Base-by-base conservation (phyloP, 805 yeast genomes). In the Wickerhamomyces chambardii region DNA sequence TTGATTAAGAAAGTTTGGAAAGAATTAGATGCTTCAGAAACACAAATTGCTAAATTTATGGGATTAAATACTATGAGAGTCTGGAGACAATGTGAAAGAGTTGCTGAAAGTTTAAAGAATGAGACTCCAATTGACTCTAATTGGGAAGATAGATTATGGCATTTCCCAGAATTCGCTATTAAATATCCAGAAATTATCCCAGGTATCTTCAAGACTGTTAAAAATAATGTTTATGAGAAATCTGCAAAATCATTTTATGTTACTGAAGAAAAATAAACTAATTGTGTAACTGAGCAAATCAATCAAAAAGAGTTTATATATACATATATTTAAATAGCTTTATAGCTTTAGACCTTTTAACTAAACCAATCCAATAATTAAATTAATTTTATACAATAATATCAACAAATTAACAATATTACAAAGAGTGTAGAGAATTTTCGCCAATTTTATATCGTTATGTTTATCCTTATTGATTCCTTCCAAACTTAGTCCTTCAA, bases 91-190 rank as follows among this genome's bases (percentile, higher is more conserved):
- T 57, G 56, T 36, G 69, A 61, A 40, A 33, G 34, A 21, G 39
- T 52, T 38, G 43, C 61, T n/a, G 34, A 36, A 26, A 28, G 33
- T 12, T 24, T 53, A 32, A 38, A 52, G 32, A 24, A 24, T 14
- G 27, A n/a, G 6, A 34, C 16, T 14, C 57, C 61, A 10, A 46
- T 51, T 9, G 72, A 67, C 38, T 39, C 52, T 16, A 61, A 64
- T 30, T 68, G 73, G 73, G 46, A 52, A 4, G 61, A 53, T 4
- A 53, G 75, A 43, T 42, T 43, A 28, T 69, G 75, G 73, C 45
- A 47, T 5, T 64, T 65, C 37, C 55, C 53, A 33, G 60, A 54
- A 11, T 61, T 56, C 34, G 41, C 50, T 22, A 53, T 46, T 33
- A 51, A 42, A 4, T 58, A 62, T 36, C 68, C 69, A 5, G 67